A percentile compares a stretch with the other conserved stretches of the same genome.
Conservation (phyloP, 768 basidiomycete species). For the Pseudohyphozyma bogoriensis region DNA sequence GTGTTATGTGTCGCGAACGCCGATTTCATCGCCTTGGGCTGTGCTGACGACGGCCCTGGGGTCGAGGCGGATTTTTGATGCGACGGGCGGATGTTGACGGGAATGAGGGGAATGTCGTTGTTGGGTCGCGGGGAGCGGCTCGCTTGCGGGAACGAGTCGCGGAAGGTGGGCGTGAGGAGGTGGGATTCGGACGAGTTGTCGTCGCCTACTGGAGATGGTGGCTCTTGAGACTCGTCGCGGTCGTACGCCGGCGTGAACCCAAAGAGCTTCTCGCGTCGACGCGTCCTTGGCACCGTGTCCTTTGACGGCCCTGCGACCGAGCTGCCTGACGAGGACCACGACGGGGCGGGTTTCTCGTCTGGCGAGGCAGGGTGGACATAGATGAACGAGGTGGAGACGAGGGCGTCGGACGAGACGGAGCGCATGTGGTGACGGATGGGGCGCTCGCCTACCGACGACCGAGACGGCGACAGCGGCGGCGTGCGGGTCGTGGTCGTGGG, state of each 20-base stretch:
- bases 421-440: conserved; percentile 23
- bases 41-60: neutral
- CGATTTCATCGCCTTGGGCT: conserved; percentile 3
- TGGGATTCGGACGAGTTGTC: neutral
- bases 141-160: conserved; percentile 7
- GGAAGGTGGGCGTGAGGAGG: conserved; percentile 3
- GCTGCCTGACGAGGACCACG: neutral
- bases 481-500: too few species aligned
- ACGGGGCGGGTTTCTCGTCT: neutral
- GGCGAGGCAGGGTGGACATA: conserved; percentile 26
- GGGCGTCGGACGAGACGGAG: conserved; percentile 21
- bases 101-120: neutral
- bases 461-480: too few species aligned
- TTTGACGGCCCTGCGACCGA: neutral
- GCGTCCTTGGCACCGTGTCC: neutral
- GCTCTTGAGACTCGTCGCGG: conserved; percentile 20
- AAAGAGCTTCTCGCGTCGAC: conserved; percentile 1
- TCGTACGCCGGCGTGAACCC: conserved; percentile 5
- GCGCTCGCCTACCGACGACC: neutral
- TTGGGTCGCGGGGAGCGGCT: neutral
- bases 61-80: neutral
- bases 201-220: neutral
- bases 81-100: neutral
- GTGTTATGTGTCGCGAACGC: conserved; percentile 12
- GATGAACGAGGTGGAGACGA: conserved; percentile 22